Conservation (phyloP, 768 basidiomycete species). For the Mycena indigotica region DNA sequence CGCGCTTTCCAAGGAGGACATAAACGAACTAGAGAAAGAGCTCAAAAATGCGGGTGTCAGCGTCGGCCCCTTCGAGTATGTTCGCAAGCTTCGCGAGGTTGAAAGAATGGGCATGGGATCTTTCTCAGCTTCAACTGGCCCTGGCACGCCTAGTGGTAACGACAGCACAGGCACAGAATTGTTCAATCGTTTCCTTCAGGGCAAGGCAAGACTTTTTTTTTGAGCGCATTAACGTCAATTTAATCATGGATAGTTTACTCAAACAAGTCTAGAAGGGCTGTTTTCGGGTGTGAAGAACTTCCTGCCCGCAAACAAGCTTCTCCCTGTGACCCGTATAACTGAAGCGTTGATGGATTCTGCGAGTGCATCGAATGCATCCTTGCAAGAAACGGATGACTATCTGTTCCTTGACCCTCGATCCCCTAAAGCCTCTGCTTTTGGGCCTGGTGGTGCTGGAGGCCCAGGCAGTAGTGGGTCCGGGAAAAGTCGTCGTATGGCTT, state of each 20-base stretch:
- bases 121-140: constrained; percentile 54
- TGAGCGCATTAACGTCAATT: too few relatives aligned
- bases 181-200: constrained; percentile 92
- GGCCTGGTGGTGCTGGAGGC: constrained; percentile 55
- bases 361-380: constrained; percentile 87
- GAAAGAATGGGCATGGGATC: constrained; percentile 84
- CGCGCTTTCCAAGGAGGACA: constrained; percentile 82
- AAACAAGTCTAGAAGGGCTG: constrained; percentile 94
- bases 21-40: constrained; percentile 85
- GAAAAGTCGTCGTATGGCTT: constrained; percentile 68
- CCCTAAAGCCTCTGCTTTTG: constrained; percentile 57
- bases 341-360: constrained; percentile 99
- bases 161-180: constrained; percentile 79
- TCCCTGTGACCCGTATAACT: constrained; percentile 88
- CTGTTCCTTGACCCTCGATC: constrained; percentile 91
- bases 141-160: constrained; percentile 68
- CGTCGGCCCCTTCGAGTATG: constrained; percentile 85
- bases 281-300: constrained; percentile 99
- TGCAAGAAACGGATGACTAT: constrained; percentile 96
- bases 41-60: constrained; percentile 83
- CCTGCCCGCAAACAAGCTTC: constrained; percentile 90
- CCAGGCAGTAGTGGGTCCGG: constrained; percentile 42
- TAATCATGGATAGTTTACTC: constrained; percentile 89
- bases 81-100: constrained; percentile 88
- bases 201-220: constrained; percentile 57